Conservation (phyloP, 2,329 filamentous ascomycete species). For the Aspergillus calidoustus region DNA sequence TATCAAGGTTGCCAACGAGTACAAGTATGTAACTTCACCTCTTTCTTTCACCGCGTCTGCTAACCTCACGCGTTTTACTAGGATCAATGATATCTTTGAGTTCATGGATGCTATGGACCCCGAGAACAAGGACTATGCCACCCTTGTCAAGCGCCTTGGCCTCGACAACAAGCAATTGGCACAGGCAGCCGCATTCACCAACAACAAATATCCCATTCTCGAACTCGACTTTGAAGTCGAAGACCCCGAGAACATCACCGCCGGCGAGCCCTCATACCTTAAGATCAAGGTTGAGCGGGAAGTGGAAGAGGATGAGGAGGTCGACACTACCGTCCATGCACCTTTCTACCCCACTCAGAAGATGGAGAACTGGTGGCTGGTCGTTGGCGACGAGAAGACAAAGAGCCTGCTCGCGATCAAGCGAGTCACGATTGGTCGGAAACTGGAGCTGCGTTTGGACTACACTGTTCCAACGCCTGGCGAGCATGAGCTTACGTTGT, state of each 20-base stretch:
- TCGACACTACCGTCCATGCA: constrained; percentile 85
- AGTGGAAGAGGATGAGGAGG: constrained; percentile 71
- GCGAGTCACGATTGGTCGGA: constrained; percentile 81
- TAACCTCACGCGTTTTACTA: constrained; percentile 41
- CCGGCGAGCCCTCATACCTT: constrained; percentile 80
- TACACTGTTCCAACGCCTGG: constrained; percentile 87
- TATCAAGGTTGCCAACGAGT: constrained; percentile 80
- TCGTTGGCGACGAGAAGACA: constrained; percentile 89
- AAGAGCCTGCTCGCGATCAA: constrained; percentile 92
- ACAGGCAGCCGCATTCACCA: constrained; percentile 93
- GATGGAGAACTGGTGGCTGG: constrained; percentile 98
- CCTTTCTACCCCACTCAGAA: constrained; percentile 93
- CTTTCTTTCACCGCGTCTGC: constrained; percentile 15
- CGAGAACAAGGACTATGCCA: constrained; percentile 81
- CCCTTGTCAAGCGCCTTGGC: constrained; percentile 76
- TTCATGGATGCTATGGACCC: constrained; percentile 99
- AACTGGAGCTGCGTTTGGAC: constrained; percentile 79
- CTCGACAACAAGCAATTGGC: constrained; percentile 81
- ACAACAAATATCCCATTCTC: constrained; percentile 93
- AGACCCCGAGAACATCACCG: constrained; percentile 77
- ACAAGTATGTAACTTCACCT: constrained; percentile 61
- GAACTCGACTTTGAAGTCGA: constrained; percentile 87
- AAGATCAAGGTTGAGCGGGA: constrained; percentile 85
- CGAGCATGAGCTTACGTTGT: constrained; percentile 85
- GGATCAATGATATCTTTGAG: constrained; percentile 91